Percentiles rank a stretch among this genome's conserved stretches.
Conservation (phyloP, 371 early-diverging fungal genomes). For the Mortierella sp. region DNA sequence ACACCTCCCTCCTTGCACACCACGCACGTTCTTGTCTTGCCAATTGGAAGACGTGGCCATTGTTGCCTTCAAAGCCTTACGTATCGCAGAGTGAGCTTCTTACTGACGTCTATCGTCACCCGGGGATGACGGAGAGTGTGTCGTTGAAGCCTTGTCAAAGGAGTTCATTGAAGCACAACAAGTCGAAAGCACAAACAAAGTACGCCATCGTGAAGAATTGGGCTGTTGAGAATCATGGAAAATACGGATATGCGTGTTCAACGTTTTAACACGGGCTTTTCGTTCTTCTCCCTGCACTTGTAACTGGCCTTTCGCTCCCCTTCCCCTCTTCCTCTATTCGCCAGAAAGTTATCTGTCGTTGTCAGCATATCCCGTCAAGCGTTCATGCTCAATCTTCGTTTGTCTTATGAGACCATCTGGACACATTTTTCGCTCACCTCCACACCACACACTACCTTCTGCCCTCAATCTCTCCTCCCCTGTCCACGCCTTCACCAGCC, state of each 20-base stretch:
- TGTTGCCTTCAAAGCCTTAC: neutral
- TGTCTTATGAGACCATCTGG: neutral
- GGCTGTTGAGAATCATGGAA: neutral
- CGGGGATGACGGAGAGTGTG: neutral
- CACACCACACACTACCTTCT: neutral
- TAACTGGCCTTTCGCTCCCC: neutral
- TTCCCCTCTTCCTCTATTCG: neutral
- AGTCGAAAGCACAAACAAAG: neutral
- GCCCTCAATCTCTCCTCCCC: neutral
- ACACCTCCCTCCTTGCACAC: neutral
- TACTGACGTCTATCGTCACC: neutral
- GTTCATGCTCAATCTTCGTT: neutral
- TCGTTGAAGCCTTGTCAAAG: conserved; percentile 1
- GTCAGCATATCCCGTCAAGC: conserved; percentile 12
- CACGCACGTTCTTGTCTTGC: neutral
- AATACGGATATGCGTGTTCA: neutral
- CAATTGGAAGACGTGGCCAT: neutral
- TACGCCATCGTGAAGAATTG: neutral
- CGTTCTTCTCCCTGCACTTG: neutral
- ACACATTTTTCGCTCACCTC: neutral
- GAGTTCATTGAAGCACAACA: conserved; percentile 1
- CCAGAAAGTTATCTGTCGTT: conserved; percentile 5
- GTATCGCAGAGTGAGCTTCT: neutral
- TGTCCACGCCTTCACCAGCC: neutral
- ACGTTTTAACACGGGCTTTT: conserved; percentile 1